Percentiles rank a stretch among this genome's conserved stretches.
Conservation (phyloP, 495 filamentous ascomycete species). For the Xylaria scruposa region DNA sequence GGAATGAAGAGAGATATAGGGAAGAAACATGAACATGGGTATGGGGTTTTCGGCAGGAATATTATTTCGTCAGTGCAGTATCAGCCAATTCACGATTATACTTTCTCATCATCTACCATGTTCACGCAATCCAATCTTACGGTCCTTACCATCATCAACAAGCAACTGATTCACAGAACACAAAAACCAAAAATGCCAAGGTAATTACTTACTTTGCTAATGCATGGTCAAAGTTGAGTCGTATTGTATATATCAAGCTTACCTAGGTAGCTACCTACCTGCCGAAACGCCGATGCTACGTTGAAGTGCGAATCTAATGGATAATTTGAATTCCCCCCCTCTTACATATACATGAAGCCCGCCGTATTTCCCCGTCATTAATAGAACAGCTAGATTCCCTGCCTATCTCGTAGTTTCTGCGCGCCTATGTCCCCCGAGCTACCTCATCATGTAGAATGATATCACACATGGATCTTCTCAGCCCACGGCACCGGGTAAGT, state of each 20-base stretch:
- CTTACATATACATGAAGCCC: background rate
- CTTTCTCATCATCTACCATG: background rate
- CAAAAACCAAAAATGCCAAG: background rate
- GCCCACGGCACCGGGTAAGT: constrained; percentile 90
- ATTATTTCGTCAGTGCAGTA: too few relatives aligned
- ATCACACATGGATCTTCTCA: constrained; percentile 35
- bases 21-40: too few relatives aligned
- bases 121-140: background rate
- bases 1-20: too few relatives aligned
- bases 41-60: too few relatives aligned
- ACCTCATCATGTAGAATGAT: background rate
- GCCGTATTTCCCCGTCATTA: background rate
- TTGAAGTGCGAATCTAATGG: constrained; percentile 18
- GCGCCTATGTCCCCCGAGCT: too few relatives aligned
- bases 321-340: background rate
- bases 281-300: constrained; percentile 24
- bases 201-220: background rate
- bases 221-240: constrained; percentile 8
- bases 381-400: background rate
- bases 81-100: too few relatives aligned
- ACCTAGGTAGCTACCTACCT: background rate
- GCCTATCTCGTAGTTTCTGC: background rate
- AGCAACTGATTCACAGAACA: background rate
- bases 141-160: background rate
- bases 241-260: constrained; percentile 11